These are phyloP conservation scores for Plasmopara muralis DNA, from an alignment of 352 stramenopile genomes.

Conservation along the genomic window DNA sequence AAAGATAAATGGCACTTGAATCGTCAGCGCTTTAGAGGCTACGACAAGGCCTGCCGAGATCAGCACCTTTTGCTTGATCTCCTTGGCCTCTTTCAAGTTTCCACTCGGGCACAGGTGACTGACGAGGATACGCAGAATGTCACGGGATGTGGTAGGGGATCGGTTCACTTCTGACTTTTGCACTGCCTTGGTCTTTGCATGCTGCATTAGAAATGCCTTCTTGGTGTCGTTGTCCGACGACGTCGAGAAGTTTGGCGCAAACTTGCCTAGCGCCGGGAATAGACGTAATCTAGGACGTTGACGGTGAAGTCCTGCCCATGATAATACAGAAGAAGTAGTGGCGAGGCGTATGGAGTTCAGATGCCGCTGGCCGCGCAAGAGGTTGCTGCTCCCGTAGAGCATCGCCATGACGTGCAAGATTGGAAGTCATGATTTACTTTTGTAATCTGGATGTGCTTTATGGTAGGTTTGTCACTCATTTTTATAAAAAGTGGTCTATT, in stretches of 20 bases:
- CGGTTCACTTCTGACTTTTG: slow-evolving; percentile 18
- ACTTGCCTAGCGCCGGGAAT: slow-evolving; percentile 14
- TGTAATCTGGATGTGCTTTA: no score
- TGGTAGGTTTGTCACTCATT: no score
- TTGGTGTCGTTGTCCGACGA: slow-evolving; percentile 23
- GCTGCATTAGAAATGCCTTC: slow-evolving; percentile 5
- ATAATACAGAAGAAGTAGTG: no score
- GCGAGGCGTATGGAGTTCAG: slow-evolving; percentile 7
- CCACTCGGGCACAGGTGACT: slow-evolving; percentile 63
- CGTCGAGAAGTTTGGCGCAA: slow-evolving; percentile 30
- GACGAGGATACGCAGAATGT: slow-evolving; percentile 59
- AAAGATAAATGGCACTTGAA: slow-evolving; percentile 96
- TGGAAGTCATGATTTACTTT: no score
- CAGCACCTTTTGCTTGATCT: slow-evolving; percentile 81
- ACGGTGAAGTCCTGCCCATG: no score
- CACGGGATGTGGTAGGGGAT: slow-evolving; percentile 34
- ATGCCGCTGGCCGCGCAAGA: slow-evolving; percentile 32
- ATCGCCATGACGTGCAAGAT: slow-evolving; percentile 23
- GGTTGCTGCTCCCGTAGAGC: slow-evolving; percentile 34
- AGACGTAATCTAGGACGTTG: no score
- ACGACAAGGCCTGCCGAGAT: slow-evolving; percentile 83
- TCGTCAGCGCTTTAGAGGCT: slow-evolving; percentile 88
- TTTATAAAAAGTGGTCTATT: no score
- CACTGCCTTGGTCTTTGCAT: slow-evolving; percentile 7
- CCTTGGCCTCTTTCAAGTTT: slow-evolving; percentile 40